Conservation (phyloP, 164 flowering plant species). For the Cinnamomum chago region DNA sequence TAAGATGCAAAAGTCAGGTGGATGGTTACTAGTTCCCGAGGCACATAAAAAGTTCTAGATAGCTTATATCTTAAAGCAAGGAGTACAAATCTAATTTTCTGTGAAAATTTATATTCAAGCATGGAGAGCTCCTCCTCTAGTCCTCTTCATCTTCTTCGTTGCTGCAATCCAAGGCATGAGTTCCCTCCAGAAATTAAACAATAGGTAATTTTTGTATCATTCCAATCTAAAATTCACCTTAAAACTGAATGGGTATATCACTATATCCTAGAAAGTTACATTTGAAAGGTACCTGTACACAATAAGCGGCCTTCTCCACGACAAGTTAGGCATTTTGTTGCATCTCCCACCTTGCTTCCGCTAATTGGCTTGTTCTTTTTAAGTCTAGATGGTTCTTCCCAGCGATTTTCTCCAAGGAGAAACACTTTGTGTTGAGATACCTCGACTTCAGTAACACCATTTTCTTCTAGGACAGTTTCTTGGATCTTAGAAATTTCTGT, state of each 20-base stretch:
- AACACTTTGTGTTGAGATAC: conserved; percentile 59
- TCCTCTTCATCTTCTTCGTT: too few species aligned
- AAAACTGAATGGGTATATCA: not conserved
- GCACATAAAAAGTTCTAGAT: not conserved
- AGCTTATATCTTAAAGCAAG: too few species aligned
- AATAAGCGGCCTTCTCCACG: conserved; percentile 84
- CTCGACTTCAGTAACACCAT: conserved; percentile 33
- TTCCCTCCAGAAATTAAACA: too few species aligned
- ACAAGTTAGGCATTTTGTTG: conserved; percentile 59
- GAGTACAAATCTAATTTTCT: too few species aligned
- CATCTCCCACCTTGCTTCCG: conserved; percentile 18
- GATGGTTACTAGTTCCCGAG: not conserved
- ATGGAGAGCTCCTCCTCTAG: too few species aligned
- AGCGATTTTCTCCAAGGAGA: conserved; percentile 95
- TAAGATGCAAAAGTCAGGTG: not conserved
- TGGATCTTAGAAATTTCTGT: conserved; percentile 48
- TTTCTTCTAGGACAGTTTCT: conserved; percentile 40
- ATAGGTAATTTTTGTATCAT: not conserved
- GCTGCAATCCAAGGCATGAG: not conserved
- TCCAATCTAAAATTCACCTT: not conserved
- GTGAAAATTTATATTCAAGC: too few species aligned
- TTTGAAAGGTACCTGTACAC: conserved; percentile 55
- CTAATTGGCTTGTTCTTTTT: conserved; percentile 26
- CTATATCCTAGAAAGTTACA: not conserved
- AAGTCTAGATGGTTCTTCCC: conserved; percentile 96